A percentile compares a stretch with the other conserved stretches of the same genome.
Conservation (phyloP, 495 filamentous ascomycete species). For the Annulohypoxylon maeteangense region DNA sequence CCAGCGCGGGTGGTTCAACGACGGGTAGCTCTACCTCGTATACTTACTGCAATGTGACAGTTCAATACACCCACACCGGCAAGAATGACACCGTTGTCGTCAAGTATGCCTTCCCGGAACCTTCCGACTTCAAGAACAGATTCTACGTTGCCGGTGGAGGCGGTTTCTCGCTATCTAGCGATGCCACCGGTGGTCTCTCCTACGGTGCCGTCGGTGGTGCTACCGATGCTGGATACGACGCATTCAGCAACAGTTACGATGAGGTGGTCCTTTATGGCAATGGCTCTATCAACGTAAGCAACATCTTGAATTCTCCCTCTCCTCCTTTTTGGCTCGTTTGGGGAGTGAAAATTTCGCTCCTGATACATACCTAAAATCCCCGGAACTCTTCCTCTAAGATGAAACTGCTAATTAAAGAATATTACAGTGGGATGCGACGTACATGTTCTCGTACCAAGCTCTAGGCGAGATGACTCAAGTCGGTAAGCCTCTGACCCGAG, state of each 20-base stretch:
- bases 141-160: conserved; percentile 44
- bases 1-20: neutral
- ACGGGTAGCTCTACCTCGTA: conserved; percentile 20
- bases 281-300: conserved; percentile 50
- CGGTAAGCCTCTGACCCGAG: conserved; percentile 48
- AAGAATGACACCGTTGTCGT: conserved; percentile 38
- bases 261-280: conserved; percentile 52
- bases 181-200: conserved; percentile 48
- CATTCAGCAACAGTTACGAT: conserved; percentile 51
- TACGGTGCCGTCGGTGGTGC: conserved; percentile 56
- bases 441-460: conserved; percentile 57
- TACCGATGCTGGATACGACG: conserved; percentile 61
- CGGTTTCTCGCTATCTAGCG: conserved; percentile 33
- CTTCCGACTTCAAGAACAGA: conserved; percentile 37
- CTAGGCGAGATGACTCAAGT: conserved; percentile 45
- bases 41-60: conserved; percentile 54
- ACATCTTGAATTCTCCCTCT: too few relatives aligned
- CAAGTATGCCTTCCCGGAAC: conserved; percentile 42
- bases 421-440: conserved; percentile 48
- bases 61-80: conserved; percentile 53
- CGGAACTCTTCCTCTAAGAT: too few relatives aligned
- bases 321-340: too few relatives aligned
- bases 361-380: too few relatives aligned
- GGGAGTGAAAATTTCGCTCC: too few relatives aligned
- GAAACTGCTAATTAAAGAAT: too few relatives aligned